A percentile compares a stretch with the other conserved stretches of the same genome.
phyloP scores from a whole-genome alignment of 23 red algal genomes.

The Agarophyton chilense region DNA sequence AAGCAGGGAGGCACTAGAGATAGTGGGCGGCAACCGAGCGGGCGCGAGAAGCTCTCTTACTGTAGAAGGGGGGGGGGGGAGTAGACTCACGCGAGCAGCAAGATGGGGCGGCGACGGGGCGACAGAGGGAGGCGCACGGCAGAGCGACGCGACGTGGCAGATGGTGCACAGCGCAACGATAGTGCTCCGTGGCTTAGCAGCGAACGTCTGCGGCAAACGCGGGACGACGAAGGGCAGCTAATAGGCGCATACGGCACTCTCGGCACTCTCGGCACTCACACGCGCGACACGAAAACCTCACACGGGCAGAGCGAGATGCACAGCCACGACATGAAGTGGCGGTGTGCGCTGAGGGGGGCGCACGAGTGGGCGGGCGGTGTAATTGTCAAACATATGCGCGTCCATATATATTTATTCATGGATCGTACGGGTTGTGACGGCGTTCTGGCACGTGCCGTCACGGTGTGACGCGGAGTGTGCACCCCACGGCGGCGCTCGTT shows the following conservation, averaged over 20 bases:
- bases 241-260: not conserved
- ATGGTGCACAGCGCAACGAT: not conserved
- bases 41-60: not conserved
- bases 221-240: not conserved
- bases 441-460: not conserved
- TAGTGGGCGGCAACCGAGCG: not conserved
- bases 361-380: not conserved
- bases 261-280: too few species aligned
- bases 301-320: not conserved
- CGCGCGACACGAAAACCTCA: too few species aligned
- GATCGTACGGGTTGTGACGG: not conserved
- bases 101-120: not conserved
- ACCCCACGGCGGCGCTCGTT: too few species aligned
- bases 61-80: too few species aligned
- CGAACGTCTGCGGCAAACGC: not conserved
- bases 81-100: too few species aligned
- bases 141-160: not conserved
- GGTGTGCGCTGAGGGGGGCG: not conserved
- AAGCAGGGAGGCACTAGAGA: not conserved
- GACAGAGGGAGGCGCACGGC: not conserved
- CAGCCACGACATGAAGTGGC: conserved; percentile 4
- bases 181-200: not conserved
- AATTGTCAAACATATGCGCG: conserved; percentile 13
- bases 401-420: conserved; percentile 13
- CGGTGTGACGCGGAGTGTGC: too few species aligned